Base-by-base conservation (phyloP, 2,329 filamentous ascomycete species). In the Fonsecaea monophora region DNA sequence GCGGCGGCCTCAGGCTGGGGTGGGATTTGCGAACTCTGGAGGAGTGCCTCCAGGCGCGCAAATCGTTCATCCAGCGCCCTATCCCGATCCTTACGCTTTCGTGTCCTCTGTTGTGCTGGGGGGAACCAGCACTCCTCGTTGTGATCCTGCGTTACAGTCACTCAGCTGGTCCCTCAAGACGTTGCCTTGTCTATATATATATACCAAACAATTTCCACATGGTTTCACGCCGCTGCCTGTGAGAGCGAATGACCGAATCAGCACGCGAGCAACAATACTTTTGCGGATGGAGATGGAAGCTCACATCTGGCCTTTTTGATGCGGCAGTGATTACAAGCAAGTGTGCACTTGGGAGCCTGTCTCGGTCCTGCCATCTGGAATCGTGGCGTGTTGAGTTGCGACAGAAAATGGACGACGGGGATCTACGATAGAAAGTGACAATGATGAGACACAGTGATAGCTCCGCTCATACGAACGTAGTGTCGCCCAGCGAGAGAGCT, bases 221-320 rank as follows among this genome's bases (percentile, higher is more conserved):
- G 55, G 55, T 40, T 58, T 58, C 32, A 25, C 21, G 34, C 55
- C 55, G 21, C 55, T 58, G 38, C 55, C 55, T 58, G 48, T 25
- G 45, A 12, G n/a, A 53, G 32, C 15, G 45, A 50, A 32, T 37
- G 34, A 38, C 32, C 8, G 30, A 38, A 7, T 58, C 55, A 58
- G 55, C 13, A 40, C 10, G n/a, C 55, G 18, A 53, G 15, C 48
- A 53, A n/a, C 18, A 25, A 10, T 21, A 7, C 6, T 9, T 53
- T 53, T 32, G 48, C 48, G 7, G 18, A 53, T 5, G 18, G 48
- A 53, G 48, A 53, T 58, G 54, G 54, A 37, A n/a, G n/a, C 55
- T 38, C 55, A 58, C 55, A 58, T 58, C 38, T 38, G 12, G 55
- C 55, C 55, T 58, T 58, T 40, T 58, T 58, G 55, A 58, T 38